Evolutionary conservation across 148 eudicot species (phyloP).

Genomic region (Camellia japonica): DNA sequence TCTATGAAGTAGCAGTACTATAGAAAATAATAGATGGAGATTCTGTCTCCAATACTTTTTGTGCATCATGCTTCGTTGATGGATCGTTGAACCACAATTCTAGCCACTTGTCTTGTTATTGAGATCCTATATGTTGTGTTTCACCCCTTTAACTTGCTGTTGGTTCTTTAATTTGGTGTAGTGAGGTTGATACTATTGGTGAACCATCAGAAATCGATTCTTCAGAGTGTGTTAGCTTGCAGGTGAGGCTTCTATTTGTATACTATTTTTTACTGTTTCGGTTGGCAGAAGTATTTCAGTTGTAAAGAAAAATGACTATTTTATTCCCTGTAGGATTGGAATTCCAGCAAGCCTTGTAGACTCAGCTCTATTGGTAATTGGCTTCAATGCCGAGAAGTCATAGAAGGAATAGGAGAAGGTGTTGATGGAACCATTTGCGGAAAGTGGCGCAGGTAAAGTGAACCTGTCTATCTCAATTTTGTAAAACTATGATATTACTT

Average conservation of each 20-base stretch:
- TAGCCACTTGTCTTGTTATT: not conserved
- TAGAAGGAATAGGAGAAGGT: constrained; percentile 51
- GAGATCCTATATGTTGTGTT: not conserved
- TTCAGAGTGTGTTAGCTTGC: constrained; percentile 27
- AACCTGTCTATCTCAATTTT: constrained; percentile 4
- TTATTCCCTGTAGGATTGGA: constrained; percentile 39
- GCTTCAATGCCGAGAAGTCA: constrained; percentile 79
- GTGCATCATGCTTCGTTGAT: not conserved
- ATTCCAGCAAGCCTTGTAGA: constrained; percentile 37
- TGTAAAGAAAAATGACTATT: constrained; percentile 12
- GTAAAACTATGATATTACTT: not conserved
- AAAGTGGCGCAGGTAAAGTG: constrained; percentile 91
- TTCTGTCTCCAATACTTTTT: not conserved
- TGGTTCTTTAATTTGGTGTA: constrained; percentile 37
- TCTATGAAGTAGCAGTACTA: no score
- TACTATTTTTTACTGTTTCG: not conserved
- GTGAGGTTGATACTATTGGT: constrained; percentile 39
- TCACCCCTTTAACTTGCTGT: constrained; percentile 4
- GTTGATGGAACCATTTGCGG: constrained; percentile 76
- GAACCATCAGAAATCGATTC: constrained; percentile 49
- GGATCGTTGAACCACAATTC: not conserved
- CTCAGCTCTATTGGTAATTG: constrained; percentile 75
- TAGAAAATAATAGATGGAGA: not conserved
- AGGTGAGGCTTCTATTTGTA: constrained; percentile 38
- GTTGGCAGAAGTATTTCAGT: constrained; percentile 9